Base-by-base conservation (phyloP, 208 protist species). In the Acanthamoeba healyi region DNA sequence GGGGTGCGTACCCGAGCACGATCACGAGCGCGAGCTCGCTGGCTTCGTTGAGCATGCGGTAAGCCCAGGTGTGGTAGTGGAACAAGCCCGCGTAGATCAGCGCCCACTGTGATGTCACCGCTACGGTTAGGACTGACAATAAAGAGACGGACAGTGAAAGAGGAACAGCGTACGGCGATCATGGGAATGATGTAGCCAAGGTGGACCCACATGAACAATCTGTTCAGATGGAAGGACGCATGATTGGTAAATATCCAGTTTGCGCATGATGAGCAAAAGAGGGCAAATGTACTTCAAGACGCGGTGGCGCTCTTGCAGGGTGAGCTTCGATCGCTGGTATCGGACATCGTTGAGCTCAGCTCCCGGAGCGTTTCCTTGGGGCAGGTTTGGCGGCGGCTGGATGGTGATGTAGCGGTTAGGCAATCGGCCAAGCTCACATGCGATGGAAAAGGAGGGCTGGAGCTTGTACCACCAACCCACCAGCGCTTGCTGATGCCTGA, bases 31-130 rank as follows among this genome's bases (percentile, higher is more conserved):
- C 19, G 38, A 79, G 40, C 70, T 79, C 70, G 36, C n/a, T 79
- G 70, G n/a, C 70, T 24, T 79, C 70, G 36, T 79, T 79, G 15
- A 79, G 38, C 70, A 46, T 79, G 19, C 70, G 70, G 70, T 79
- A 79, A 17, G 70, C 70, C 70, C 70, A 79, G 2, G 32, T 44
- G 70, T 79, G 70, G 70, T 79, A 79, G 38, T 79, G 70, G 70
- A 79, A 79, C 34, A 40, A 19, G 9, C 70, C 29, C 32, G 70
- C 70, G 70, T 46, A 46, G 70, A 79, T 3, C 34, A 79, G 9
- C n/a, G 70, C 70, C 70, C 70, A 79, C 70, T 79, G 32, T 29
- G 5, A 79, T 5, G 34, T 19, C 9, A 74, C 14, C 26, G 26
- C 36, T 24, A 4, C 12, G 1, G 22, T 44, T 29, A 22, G n/a